Conservation (phyloP, 169 alveolate species). For the Plasmodium adleri region DNA sequence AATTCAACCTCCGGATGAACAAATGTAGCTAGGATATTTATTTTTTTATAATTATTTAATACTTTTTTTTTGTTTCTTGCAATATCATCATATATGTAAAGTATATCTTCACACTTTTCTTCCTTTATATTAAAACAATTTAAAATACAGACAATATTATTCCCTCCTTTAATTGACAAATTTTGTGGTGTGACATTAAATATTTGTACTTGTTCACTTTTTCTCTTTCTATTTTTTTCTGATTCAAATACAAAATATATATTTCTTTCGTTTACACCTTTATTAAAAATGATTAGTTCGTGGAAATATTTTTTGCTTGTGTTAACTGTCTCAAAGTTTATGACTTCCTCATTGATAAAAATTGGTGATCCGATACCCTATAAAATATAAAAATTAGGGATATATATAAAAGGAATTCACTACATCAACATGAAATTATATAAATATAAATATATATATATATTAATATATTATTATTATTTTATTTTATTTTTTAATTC, state of each 20-base stretch:
- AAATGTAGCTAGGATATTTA: conserved; percentile 50
- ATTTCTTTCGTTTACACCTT: conserved; percentile 48
- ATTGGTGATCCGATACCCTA: conserved; percentile 70
- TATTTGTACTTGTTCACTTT: conserved; percentile 25
- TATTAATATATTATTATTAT: too few relatives aligned
- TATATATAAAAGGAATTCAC: background rate
- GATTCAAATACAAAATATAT: conserved; percentile 49
- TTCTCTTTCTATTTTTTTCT: conserved; percentile 46
- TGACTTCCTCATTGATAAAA: conserved; percentile 14
- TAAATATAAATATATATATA: background rate
- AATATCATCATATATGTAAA: conserved; percentile 47
- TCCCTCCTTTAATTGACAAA: conserved; percentile 38
- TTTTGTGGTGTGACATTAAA: conserved; percentile 52
- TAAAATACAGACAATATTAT: conserved; percentile 46
- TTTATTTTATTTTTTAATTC: too few relatives aligned
- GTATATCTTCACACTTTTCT: conserved; percentile 60
- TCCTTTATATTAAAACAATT: conserved; percentile 43
- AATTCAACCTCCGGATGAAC: conserved; percentile 63
- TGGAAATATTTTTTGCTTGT: conserved; percentile 51
- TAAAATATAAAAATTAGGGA: background rate
- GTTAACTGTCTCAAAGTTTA: conserved; percentile 26
- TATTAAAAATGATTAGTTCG: conserved; percentile 53
- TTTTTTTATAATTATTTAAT: conserved; percentile 42
- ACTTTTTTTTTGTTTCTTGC: conserved; percentile 23
- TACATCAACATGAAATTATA: background rate